Evolutionary conservation across 805 yeast species (phyloP), one percentile per base, ranked within the genome.

Genomic region (Geotrichum ghanense): DNA sequence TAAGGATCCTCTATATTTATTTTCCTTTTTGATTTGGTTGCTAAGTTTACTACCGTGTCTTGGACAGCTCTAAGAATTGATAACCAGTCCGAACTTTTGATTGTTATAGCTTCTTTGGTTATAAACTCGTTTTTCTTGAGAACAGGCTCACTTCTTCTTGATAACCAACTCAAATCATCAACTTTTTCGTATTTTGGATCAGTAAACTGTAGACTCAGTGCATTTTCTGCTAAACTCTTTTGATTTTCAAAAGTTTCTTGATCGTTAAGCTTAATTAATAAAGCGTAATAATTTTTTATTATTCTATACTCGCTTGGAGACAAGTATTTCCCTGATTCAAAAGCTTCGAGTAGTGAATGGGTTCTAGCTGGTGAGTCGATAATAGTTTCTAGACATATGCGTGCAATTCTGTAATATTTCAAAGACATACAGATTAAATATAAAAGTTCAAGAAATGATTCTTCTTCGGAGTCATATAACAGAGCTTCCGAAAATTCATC

Each of bases 401-500:
- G 41, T 1, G 55, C 56, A 9, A 55, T 44, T n/a, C 59, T 41
- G 3, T 43, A 43, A 31, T 53, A 53, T 1, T 55, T 55, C 19
- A 56, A 42, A 2, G 51, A 46, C 6, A 45, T 17, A 2, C 58
- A 44, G 22, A 57, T 25, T 3, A 45, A 40, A 19, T 43, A 47
- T 2, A 57, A 26, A 5, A 53, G 22, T 22, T 53, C 50, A 20
- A 57, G 47, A 27, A 59, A 53, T 21, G 50, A 40, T 1, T 46
- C 48, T 20, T 58, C 64, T 5, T 44, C 46, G 25, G 50, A 50
- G 21, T 58, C 59, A 45, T 56, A 61, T 7, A 47, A 20, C 16
- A 84, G 64, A 1, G 90, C 78, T 20, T 76, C 76, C 3, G 77
- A 64, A 49, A 88, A 64, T 57, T 85, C 90, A 45, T 78, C 83